These are phyloP conservation scores for Crithidia sp. DNA, from an alignment of 208 protist genomes.

Conservation along the genomic window DNA sequence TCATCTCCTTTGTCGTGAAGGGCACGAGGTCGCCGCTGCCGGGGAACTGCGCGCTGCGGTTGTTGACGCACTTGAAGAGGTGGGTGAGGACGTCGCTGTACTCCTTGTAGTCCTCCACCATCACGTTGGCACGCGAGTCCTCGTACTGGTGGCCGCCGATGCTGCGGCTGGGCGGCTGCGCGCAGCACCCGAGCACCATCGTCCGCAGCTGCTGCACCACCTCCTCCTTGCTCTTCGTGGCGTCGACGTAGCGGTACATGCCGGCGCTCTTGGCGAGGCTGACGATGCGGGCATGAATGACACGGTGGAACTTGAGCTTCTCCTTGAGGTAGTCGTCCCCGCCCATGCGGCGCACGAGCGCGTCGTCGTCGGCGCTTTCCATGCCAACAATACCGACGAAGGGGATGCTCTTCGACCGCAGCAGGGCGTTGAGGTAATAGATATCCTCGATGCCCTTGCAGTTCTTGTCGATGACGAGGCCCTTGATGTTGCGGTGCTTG, in stretches of 20 bases:
- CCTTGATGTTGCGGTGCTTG: conserved; percentile 68
- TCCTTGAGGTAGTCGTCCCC: conserved; percentile 67
- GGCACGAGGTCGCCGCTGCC: conserved; percentile 55
- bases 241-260: conserved; percentile 85
- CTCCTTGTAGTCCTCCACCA: conserved; percentile 77
- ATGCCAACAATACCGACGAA: conserved; percentile 88
- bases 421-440: conserved; percentile 81
- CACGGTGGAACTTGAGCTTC: conserved; percentile 87
- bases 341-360: conserved; percentile 75
- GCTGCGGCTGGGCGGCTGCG: conserved; percentile 62
- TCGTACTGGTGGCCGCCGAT: conserved; percentile 71
- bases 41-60: conserved; percentile 63
- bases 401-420: conserved; percentile 69
- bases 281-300: conserved; percentile 81
- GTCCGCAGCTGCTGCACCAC: conserved; percentile 71
- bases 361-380: conserved; percentile 68
- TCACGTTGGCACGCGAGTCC: conserved; percentile 54
- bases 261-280: conserved; percentile 65
- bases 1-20: conserved; percentile 74
- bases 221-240: conserved; percentile 67
- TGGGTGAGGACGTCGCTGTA: conserved; percentile 67
- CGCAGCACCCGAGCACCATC: conserved; percentile 82
- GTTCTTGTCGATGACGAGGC: conserved; percentile 90
- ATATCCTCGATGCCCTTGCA: conserved; percentile 86
- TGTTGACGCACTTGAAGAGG: conserved; percentile 64